Conservation (phyloP, 2,329 filamentous ascomycete genomes). For the Cryphonectria naterciae region DNA sequence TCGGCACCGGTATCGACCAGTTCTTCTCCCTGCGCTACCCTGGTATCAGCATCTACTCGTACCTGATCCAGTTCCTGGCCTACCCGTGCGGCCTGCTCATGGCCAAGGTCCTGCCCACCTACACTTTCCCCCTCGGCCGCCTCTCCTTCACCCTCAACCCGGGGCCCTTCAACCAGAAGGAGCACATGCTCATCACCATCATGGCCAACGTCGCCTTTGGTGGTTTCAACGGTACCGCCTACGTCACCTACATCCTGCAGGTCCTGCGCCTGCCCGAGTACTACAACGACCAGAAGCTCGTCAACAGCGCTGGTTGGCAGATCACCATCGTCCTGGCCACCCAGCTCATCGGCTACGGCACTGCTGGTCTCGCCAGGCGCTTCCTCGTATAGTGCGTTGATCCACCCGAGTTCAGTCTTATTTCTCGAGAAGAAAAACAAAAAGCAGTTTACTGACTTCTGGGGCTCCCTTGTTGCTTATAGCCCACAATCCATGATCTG, state of each 20-base stretch:
- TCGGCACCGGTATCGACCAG: slow-evolving; percentile 58
- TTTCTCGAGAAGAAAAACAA: background rate
- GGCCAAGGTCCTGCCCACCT: slow-evolving; percentile 56
- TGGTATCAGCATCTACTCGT: slow-evolving; percentile 56
- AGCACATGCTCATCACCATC: slow-evolving; percentile 62
- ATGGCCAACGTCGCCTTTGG: slow-evolving; percentile 59
- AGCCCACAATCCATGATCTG: slow-evolving; percentile 54
- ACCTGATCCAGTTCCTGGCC: slow-evolving; percentile 60
- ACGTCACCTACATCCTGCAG: slow-evolving; percentile 21
- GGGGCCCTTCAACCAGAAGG: slow-evolving; percentile 62
- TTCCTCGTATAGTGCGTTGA: slow-evolving; percentile 51
- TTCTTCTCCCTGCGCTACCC: slow-evolving; percentile 63
- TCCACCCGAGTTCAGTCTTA: background rate
- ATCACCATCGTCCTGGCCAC: slow-evolving; percentile 54
- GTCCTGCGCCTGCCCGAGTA: slow-evolving; percentile 41
- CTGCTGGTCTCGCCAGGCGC: slow-evolving; percentile 53
- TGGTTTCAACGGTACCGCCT: slow-evolving; percentile 21
- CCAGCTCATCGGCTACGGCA: slow-evolving; percentile 60
- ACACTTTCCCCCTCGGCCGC: slow-evolving; percentile 52
- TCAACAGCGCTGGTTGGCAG: slow-evolving; percentile 53
- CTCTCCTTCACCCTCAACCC: slow-evolving; percentile 56
- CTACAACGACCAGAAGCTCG: slow-evolving; percentile 57
- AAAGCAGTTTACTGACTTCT: background rate
- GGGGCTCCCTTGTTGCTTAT: background rate
- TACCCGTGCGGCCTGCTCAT: slow-evolving; percentile 58